phyloP scores from a whole-genome alignment of 768 basidiomycete genomes.

The Trametopsis cervina region DNA sequence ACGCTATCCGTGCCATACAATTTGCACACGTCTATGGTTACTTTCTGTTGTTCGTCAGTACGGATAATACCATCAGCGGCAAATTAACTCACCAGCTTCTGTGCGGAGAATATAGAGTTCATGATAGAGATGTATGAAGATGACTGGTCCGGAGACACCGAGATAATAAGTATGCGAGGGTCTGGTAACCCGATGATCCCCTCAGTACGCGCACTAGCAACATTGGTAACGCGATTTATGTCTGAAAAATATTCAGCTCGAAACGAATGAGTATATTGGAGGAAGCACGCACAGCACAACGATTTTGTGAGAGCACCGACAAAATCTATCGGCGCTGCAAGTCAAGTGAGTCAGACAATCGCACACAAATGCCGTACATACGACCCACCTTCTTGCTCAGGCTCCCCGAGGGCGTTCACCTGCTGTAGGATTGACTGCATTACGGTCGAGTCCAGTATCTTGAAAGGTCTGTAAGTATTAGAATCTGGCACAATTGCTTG shows the following conservation, averaged over 20 bases:
- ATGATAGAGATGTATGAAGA: slow-evolving; percentile 96
- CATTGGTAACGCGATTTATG: slow-evolving; percentile 50
- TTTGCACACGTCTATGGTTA: slow-evolving; percentile 95
- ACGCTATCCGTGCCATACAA: slow-evolving; percentile 84
- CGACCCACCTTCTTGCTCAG: slow-evolving; percentile 43
- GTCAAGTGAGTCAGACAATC: slow-evolving; percentile 10
- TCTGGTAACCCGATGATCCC: slow-evolving; percentile 32
- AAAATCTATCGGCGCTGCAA: slow-evolving; percentile 55
- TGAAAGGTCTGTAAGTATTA: slow-evolving; percentile 83
- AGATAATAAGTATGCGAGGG: slow-evolving; percentile 69
- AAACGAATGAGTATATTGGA: slow-evolving; percentile 20
- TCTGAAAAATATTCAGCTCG: slow-evolving; percentile 39
- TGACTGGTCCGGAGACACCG: slow-evolving; percentile 86
- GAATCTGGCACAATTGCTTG: slow-evolving; percentile 44
- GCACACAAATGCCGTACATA: not conserved
- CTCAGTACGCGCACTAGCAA: slow-evolving; percentile 23
- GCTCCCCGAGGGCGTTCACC: slow-evolving; percentile 43
- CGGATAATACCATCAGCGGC: no score
- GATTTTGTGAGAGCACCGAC: slow-evolving; percentile 91
- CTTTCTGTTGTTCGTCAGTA: slow-evolving; percentile 45
- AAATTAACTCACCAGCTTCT: slow-evolving; percentile 72
- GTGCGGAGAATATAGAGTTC: slow-evolving; percentile 98
- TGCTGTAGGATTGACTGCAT: slow-evolving; percentile 54
- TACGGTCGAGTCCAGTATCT: slow-evolving; percentile 62
- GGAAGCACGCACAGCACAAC: slow-evolving; percentile 63